Conservation (phyloP, 2,329 filamentous ascomycete genomes). For the Neopestalotiopsis clavispora region DNA sequence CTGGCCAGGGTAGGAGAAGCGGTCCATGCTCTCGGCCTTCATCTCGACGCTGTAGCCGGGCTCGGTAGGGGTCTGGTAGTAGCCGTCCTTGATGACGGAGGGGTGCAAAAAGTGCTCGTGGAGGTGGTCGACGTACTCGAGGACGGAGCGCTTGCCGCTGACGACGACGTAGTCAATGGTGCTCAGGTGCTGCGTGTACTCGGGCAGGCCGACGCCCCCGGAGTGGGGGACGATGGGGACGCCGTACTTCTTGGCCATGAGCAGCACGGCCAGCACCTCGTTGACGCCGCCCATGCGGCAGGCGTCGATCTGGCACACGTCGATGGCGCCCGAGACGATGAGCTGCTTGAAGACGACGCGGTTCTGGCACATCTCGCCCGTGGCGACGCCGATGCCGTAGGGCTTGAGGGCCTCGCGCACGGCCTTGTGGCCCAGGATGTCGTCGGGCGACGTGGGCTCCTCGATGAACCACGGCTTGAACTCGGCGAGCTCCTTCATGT, state of each 20-base stretch:
- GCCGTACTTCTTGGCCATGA: constrained; percentile 80
- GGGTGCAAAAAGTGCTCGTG: constrained; percentile 93
- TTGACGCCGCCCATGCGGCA: constrained; percentile 90
- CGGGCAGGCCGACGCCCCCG: constrained; percentile 86
- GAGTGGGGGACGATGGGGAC: constrained; percentile 89
- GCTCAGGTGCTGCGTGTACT: constrained; percentile 91
- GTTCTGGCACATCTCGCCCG: constrained; percentile 96
- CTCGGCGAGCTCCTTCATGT: constrained; percentile 81
- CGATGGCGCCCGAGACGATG: constrained; percentile 78
- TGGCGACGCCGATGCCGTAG: constrained; percentile 81
- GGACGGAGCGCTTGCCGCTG: constrained; percentile 76
- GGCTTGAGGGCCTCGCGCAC: constrained; percentile 80
- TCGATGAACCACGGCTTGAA: constrained; percentile 96
- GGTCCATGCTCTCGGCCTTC: constrained; percentile 86
- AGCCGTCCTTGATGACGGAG: constrained; percentile 79
- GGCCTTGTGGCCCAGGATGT: constrained; percentile 86
- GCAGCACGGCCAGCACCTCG: constrained; percentile 86
- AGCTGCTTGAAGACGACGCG: constrained; percentile 94
- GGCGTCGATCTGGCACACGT: constrained; percentile 88
- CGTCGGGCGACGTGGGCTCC: constrained; percentile 89
- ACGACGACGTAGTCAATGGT: constrained; percentile 94
- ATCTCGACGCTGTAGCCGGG: constrained; percentile 93
- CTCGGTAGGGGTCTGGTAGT: constrained; percentile 83
- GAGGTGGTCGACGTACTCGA: constrained; percentile 92
- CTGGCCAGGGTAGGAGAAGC: constrained; percentile 76